Evolutionary conservation across 2,329 filamentous ascomycete genomes (phyloP).

Genomic region (Colletotrichum horii): DNA sequence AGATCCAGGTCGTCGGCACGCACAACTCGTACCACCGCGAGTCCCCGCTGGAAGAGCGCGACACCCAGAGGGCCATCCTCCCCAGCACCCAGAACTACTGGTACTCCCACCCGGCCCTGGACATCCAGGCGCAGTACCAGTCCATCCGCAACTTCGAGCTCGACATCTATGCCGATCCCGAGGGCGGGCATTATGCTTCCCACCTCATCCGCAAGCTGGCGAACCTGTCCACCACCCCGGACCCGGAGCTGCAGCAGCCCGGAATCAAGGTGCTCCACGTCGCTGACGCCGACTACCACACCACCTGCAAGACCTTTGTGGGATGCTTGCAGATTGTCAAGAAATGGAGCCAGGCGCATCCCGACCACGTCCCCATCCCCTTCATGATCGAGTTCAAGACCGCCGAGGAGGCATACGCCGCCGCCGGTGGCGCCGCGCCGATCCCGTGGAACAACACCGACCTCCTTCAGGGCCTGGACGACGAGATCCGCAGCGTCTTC

Average conservation of each 20-base stretch:
- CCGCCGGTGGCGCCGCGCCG: conserved; percentile 37
- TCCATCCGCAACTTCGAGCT: conserved; percentile 52
- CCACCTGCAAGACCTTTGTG: conserved; percentile 50
- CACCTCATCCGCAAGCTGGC: conserved; percentile 46
- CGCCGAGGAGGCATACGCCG: conserved; percentile 24
- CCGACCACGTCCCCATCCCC: conserved; percentile 48
- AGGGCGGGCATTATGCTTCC: conserved; percentile 51
- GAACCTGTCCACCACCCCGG: conserved; percentile 41
- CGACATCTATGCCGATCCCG: conserved; percentile 52
- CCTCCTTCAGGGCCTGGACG: conserved; percentile 47
- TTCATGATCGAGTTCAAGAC: conserved; percentile 57
- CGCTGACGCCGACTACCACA: conserved; percentile 51
- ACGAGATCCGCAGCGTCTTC: conserved; percentile 51
- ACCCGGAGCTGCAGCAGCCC: conserved; percentile 41
- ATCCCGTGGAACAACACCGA: conserved; percentile 47
- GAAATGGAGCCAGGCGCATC: conserved; percentile 47
- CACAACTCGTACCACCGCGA: conserved; percentile 59
- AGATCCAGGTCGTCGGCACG: conserved; percentile 55
- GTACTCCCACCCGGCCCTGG: conserved; percentile 51
- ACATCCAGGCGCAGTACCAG: conserved; percentile 49
- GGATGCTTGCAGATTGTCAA: conserved; percentile 48
- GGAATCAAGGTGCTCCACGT: conserved; percentile 57
- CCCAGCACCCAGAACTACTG: conserved; percentile 45
- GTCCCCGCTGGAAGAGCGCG: conserved; percentile 43
- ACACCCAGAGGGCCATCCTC: conserved; percentile 41